These are phyloP conservation scores for Amylocarpus encephaloides DNA, from an alignment of 2,329 filamentous ascomycete species.

Conservation along the genomic window DNA sequence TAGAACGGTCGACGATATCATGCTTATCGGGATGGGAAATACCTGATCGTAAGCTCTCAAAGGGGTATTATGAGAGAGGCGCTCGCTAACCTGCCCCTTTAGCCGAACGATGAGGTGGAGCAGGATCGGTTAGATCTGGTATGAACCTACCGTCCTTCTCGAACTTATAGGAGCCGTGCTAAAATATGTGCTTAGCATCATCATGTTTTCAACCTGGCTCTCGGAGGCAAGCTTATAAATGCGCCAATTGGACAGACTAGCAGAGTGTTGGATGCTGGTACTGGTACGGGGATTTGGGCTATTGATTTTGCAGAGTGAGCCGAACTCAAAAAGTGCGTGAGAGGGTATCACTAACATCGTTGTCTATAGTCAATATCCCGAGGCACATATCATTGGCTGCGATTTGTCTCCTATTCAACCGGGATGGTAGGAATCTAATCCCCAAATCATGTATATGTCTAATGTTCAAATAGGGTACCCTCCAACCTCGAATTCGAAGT, in stretches of 20 bases:
- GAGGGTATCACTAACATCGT: background rate
- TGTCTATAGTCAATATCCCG: slow-evolving; percentile 17
- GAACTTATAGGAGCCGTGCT: no score
- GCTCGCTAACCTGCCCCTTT: background rate
- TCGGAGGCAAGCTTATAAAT: slow-evolving; percentile 23
- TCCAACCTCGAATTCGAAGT: slow-evolving; percentile 29
- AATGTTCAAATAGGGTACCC: slow-evolving; percentile 19
- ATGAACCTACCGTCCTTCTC: background rate
- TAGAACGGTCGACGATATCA: slow-evolving; percentile 22
- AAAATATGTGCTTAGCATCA: slow-evolving; percentile 20
- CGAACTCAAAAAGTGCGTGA: no score
- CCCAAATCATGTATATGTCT: background rate
- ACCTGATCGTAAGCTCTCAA: slow-evolving; percentile 13
- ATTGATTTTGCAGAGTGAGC: slow-evolving; percentile 18
- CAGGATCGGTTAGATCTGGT: slow-evolving; percentile 26
- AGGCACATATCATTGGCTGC: slow-evolving; percentile 20
- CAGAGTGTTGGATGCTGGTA: slow-evolving; percentile 23
- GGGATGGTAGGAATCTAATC: slow-evolving; percentile 13
- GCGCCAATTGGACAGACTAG: slow-evolving; percentile 22
- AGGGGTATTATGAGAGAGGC: no score
- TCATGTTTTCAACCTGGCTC: slow-evolving; percentile 22
- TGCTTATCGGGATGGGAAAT: slow-evolving; percentile 20
- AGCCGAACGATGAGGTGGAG: slow-evolving; percentile 24
- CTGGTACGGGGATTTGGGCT: slow-evolving; percentile 20
- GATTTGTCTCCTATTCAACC: slow-evolving; percentile 27